phyloP scores from a whole-genome alignment of 306 rosid species.

The Fagus sylvatica region DNA sequence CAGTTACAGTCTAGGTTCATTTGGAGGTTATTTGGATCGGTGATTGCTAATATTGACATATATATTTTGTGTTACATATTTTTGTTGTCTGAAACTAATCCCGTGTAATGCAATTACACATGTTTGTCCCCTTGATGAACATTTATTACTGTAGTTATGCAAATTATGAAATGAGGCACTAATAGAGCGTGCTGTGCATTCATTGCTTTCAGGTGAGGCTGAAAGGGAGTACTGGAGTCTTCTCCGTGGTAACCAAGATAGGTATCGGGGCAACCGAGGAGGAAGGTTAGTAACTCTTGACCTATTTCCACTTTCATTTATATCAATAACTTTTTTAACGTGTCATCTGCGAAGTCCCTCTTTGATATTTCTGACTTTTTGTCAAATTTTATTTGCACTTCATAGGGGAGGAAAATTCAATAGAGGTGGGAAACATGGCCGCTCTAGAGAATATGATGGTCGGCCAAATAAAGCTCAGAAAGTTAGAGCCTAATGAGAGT shows the following conservation, averaged over 20 bases:
- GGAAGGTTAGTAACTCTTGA: slow-evolving; percentile 61
- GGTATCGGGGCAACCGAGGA: slow-evolving; percentile 42
- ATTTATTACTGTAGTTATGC: neutral
- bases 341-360: neutral
- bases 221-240: slow-evolving; percentile 82
- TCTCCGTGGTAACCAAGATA: slow-evolving; percentile 69
- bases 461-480: slow-evolving; percentile 66
- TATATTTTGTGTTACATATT: neutral
- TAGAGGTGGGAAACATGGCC: slow-evolving; percentile 64
- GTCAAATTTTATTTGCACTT: neutral
- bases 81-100: neutral
- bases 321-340: neutral
- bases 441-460: slow-evolving; percentile 57
- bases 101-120: neutral
- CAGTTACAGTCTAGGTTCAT: neutral
- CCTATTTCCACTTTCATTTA: neutral
- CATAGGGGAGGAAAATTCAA: slow-evolving; percentile 77
- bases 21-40: neutral
- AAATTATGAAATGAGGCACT: neutral
- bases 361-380: neutral
- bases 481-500: slow-evolving; percentile 36
- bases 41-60: neutral
- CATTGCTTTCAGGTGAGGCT: slow-evolving; percentile 62
- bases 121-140: neutral
- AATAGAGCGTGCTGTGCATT: neutral